Evolutionary conservation across 2,329 filamentous ascomycete species (phyloP), one percentile per base, ranked within the genome.

Genomic region (Botrytis fabae): DNA sequence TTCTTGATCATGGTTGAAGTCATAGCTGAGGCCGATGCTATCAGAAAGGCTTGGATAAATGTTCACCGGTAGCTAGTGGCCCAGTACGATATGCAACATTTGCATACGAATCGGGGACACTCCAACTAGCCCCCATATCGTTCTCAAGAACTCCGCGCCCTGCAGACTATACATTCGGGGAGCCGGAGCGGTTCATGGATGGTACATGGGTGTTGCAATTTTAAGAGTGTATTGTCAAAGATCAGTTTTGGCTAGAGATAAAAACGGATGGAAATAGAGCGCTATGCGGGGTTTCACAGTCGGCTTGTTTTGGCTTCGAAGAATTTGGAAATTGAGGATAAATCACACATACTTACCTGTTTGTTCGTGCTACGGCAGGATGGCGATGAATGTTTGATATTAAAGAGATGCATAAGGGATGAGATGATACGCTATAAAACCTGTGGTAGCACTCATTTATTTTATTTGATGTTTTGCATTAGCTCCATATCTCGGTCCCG

Each of bases 381-480:
- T 69, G 48, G 0, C 44, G 25, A 14, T n/a, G 10, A n/a, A n/a
- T 69, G 18, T 44, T 69, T 35, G 38, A 48, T 32, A 42, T 32
- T 9, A 22, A 35, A 20, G 28, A 38, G 28, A 48, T 65, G 44
- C n/a, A 32, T 57, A 12, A 57, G 18, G 65, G n/a, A 32, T 57
- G 65, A 44, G 38, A 57, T 42, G 35, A 57, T 69, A 54, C 48
- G 28, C 62, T 48, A 65, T 18, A 66, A 57, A 32, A 57, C 48
- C 65, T 32, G 18, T 42, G 35, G 48, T 57, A 57, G 28, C 48
- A 69, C 48, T 25, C n/a, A 32, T 44, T 42, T 32, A 25, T 57
- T 57, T 44, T n/a, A 68, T 57, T 57, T 14, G n/a, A 32, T 69
- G 48, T n/a, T 69, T 57, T 57, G 65, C 65, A 69, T 57, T 69